These are phyloP conservation scores for Rhizopus delemar DNA, from an alignment of 371 early-diverging fungal species.

Conservation along the genomic window DNA sequence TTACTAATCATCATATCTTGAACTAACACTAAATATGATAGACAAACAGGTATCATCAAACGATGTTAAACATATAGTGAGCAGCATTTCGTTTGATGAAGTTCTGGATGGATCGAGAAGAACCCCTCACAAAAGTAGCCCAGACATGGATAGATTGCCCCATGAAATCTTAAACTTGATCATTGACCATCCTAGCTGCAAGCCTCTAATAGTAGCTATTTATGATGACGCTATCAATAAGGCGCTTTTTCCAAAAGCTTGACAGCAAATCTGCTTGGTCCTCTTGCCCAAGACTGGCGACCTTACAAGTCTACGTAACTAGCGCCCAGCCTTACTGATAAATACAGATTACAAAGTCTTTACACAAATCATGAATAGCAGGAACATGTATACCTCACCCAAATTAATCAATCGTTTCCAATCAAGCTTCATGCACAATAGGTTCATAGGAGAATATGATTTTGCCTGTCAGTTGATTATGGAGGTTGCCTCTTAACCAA, in stretches of 20 bases:
- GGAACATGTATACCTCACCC: neutral
- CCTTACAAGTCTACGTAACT: constrained; percentile 12
- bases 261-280: neutral
- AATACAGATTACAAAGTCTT: constrained; percentile 13
- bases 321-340: constrained; percentile 1
- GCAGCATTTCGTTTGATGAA: no score
- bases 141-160: constrained; percentile 25
- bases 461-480: constrained; percentile 4
- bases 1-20: no score
- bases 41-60: no score
- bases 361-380: neutral
- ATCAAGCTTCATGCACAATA: constrained; percentile 2
- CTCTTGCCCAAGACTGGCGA: constrained; percentile 25
- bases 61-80: no score
- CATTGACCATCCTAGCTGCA: neutral
- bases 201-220: neutral
- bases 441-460: constrained; percentile 5
- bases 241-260: neutral
- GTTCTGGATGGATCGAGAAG: no score
- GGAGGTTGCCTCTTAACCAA: neutral
- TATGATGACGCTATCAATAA: neutral
- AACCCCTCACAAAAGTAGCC: constrained; percentile 2
- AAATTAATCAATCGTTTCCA: neutral
- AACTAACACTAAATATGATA: no score
- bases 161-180: constrained; percentile 18